These are phyloP conservation scores for Didymella pinodella DNA, from an alignment of 2,329 filamentous ascomycete genomes.

Conservation along the genomic window DNA sequence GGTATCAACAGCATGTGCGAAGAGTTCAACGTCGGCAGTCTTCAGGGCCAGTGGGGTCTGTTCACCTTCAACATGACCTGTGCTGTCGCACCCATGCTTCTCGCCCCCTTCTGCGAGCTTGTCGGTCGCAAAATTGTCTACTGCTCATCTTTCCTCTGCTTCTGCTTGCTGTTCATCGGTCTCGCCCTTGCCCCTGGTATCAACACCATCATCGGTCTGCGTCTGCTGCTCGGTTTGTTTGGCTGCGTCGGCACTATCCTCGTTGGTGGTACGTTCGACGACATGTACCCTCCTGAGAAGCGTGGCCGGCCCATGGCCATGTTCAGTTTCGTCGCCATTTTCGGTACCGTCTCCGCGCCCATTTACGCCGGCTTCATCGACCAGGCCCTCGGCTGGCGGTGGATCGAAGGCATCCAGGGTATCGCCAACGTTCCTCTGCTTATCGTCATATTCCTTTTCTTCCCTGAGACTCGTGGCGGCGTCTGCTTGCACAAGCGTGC, in stretches of 20 bases:
- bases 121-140: conserved; percentile 40
- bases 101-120: conserved; percentile 39
- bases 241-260: conserved; percentile 41
- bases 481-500: conserved; percentile 60
- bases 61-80: conserved; percentile 42
- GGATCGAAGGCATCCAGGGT: conserved; percentile 63
- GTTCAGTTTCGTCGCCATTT: conserved; percentile 41
- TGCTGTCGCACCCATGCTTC: conserved; percentile 38
- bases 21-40: conserved; percentile 34
- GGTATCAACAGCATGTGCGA: conserved; percentile 40
- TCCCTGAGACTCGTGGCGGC: conserved; percentile 57
- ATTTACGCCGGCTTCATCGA: conserved; percentile 65
- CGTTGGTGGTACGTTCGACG: conserved; percentile 39
- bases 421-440: conserved; percentile 60
- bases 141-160: conserved; percentile 35
- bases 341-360: conserved; percentile 61
- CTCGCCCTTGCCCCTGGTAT: conserved; percentile 36
- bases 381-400: conserved; percentile 61
- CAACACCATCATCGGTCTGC: conserved; percentile 37
- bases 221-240: conserved; percentile 38
- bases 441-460: conserved; percentile 36
- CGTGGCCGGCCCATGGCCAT: conserved; percentile 41
- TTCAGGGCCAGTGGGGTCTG: conserved; percentile 37
- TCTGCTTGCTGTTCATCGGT: conserved; percentile 40
- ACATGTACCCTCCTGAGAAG: conserved; percentile 41